Percentiles rank a stretch among this genome's conserved stretches.
These are phyloP conservation scores for Monilinia vaccinii-corymbosi DNA, from an alignment of 2,329 filamentous ascomycete genomes.

Conservation along the genomic window DNA sequence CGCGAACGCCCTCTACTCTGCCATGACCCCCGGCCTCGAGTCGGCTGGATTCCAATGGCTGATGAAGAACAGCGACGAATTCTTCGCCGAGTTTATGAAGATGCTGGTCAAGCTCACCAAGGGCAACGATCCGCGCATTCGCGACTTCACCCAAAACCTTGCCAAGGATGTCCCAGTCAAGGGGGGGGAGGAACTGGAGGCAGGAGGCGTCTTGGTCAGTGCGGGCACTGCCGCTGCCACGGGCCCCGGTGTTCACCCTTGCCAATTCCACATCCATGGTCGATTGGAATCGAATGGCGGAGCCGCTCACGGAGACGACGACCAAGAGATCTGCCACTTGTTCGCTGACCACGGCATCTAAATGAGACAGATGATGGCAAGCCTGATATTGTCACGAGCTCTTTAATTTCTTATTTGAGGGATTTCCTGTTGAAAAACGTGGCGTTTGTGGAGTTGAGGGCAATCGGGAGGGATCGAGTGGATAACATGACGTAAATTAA, in stretches of 20 bases:
- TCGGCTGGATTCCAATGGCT: not conserved
- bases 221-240: no score
- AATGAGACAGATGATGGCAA: not conserved
- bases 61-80: conserved; percentile 3
- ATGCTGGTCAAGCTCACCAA: conserved; percentile 2
- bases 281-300: not conserved
- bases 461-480: not conserved
- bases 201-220: not conserved
- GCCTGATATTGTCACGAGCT: not conserved
- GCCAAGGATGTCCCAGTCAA: not conserved
- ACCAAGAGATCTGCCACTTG: not conserved
- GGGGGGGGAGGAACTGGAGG: not conserved
- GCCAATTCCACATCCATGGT: conserved; percentile 12
- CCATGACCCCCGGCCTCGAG: not conserved
- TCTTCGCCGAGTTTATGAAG: conserved; percentile 16
- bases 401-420: no score
- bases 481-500: not conserved
- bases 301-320: not conserved
- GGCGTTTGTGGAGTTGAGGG: not conserved
- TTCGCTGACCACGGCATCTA: not conserved
- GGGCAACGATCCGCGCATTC: conserved; percentile 18
- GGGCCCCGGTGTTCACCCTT: conserved; percentile 13
- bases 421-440: not conserved
- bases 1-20: conserved; percentile 8
- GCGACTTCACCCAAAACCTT: conserved; percentile 10